Conservation (phyloP, 371 early-diverging fungal genomes). For the Haplosporangium sp. region DNA sequence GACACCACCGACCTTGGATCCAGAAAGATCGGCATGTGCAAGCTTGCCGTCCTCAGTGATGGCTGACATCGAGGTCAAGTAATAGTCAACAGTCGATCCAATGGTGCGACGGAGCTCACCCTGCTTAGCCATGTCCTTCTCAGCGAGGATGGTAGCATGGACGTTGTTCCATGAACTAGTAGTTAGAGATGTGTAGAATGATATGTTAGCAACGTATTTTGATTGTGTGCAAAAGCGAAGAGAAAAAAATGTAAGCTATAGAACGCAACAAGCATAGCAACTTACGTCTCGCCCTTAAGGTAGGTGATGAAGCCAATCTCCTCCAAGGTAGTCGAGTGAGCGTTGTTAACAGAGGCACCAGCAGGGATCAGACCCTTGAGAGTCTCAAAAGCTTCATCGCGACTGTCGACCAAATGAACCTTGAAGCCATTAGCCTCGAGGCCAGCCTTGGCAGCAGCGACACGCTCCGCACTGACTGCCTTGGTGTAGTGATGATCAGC, state of each 20-base stretch:
- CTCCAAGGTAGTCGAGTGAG: conserved; percentile 57
- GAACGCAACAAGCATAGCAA: not conserved
- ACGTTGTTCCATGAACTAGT: conserved; percentile 45
- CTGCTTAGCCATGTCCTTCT: conserved; percentile 47
- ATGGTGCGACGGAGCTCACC: conserved; percentile 48
- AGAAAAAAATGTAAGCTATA: not conserved
- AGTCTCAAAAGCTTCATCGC: conserved; percentile 52
- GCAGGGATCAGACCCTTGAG: conserved; percentile 55
- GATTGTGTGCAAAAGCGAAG: not conserved
- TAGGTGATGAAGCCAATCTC: conserved; percentile 59
- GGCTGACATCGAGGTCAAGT: conserved; percentile 49
- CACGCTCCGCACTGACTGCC: conserved; percentile 37
- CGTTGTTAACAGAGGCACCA: conserved; percentile 54
- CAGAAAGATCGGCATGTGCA: conserved; percentile 54
- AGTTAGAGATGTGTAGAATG: not conserved
- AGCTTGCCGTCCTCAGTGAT: conserved; percentile 52
- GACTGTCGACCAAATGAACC: conserved; percentile 41
- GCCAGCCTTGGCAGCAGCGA: conserved; percentile 42
- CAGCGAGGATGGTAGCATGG: conserved; percentile 50
- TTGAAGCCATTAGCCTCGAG: conserved; percentile 55
- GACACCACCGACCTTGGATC: conserved; percentile 55
- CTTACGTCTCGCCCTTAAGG: conserved; percentile 53
- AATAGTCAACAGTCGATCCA: conserved; percentile 54
- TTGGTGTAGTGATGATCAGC: conserved; percentile 37
- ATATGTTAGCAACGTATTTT: not conserved